phyloP scores from a whole-genome alignment of 495 filamentous ascomycete species.

The Neurospora sp. region DNA sequence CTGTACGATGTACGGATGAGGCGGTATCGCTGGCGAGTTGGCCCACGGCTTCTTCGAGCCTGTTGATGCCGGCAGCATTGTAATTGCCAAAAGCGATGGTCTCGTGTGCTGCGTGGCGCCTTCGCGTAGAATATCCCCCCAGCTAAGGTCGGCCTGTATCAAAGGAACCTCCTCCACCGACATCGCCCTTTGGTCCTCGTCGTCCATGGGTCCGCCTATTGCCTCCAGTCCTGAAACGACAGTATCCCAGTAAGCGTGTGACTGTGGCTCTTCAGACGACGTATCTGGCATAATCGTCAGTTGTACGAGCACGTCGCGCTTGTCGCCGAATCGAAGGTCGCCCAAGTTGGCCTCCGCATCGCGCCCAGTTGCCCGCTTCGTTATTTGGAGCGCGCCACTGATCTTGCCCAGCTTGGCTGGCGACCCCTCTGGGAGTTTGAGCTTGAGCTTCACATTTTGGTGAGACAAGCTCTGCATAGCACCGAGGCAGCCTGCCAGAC shows the following conservation, averaged over 20 bases:
- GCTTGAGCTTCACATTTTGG: constrained; percentile 95
- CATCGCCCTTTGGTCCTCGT: constrained; percentile 70
- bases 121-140: constrained; percentile 89
- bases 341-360: constrained; percentile 91
- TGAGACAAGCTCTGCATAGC: constrained; percentile 95
- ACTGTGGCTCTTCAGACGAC: constrained; percentile 71
- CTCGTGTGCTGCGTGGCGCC: constrained; percentile 80
- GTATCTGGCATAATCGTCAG: constrained; percentile 88
- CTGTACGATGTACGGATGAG: constrained; percentile 91
- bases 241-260: constrained; percentile 94
- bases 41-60: constrained; percentile 51
- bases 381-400: constrained; percentile 91
- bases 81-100: constrained; percentile 91
- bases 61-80: constrained; percentile 76
- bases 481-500: constrained; percentile 87
- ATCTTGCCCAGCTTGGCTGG: constrained; percentile 98
- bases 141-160: constrained; percentile 89
- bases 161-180: constrained; percentile 94
- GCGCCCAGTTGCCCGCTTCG: constrained; percentile 91
- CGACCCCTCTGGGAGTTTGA: constrained; percentile 89
- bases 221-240: constrained; percentile 94
- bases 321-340: constrained; percentile 93
- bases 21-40: constrained; percentile 79
- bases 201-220: constrained; percentile 80
- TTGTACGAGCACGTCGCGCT: constrained; percentile 93